Conservation (phyloP, 257 asterid genomes). For the Hygrophila difformis region DNA sequence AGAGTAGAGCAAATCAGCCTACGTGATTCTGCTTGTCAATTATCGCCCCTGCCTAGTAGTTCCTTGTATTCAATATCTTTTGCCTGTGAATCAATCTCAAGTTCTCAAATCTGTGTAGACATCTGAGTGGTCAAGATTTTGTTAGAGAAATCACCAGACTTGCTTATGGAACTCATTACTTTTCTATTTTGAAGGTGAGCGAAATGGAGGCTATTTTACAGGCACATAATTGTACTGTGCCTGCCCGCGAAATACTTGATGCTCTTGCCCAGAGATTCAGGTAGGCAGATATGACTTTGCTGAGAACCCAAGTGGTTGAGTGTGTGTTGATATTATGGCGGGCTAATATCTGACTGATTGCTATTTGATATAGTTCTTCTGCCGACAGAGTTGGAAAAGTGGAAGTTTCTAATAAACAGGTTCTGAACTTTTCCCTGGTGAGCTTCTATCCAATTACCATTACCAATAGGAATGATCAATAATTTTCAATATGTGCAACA, state of each 20-base stretch:
- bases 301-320: not conserved
- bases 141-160: too few species aligned
- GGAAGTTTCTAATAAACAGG: conserved; percentile 75
- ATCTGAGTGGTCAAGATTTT: too few species aligned
- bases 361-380: conserved; percentile 48
- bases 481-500: conserved; percentile 16
- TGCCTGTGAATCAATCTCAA: too few species aligned
- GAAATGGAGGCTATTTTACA: conserved; percentile 86
- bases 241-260: conserved; percentile 69
- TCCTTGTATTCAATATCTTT: too few species aligned
- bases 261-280: conserved; percentile 85
- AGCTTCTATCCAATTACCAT: conserved; percentile 2
- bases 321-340: not conserved
- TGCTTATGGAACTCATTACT: too few species aligned
- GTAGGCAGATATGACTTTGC: conserved; percentile 18
- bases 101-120: too few species aligned
- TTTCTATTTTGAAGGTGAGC: conserved; percentile 40
- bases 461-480: not conserved
- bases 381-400: conserved; percentile 76
- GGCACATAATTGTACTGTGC: conserved; percentile 64
- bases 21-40: too few species aligned
- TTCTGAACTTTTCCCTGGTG: conserved; percentile 18
- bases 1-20: too few species aligned
- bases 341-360: conserved; percentile 13
- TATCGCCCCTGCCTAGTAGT: too few species aligned